A percentile compares a stretch with the other conserved stretches of the same genome.
Evolutionary conservation across 225 moss, liverwort and hornwort genomes (phyloP).

Genomic region (Climacium dendroides): DNA sequence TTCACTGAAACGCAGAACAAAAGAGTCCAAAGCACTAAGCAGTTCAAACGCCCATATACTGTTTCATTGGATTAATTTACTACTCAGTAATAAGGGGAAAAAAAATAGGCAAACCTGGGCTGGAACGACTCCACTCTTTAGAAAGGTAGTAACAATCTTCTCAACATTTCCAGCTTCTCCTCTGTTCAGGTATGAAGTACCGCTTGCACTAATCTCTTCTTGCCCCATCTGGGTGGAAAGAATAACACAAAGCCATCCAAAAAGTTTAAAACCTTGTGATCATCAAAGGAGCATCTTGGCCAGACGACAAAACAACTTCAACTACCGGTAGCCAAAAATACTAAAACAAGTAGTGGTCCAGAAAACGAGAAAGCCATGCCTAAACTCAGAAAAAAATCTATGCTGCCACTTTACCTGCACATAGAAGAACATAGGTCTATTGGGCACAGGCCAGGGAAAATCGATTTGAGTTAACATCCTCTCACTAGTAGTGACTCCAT

Average conservation of each 20-base stretch:
- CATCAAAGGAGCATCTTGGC: not conserved
- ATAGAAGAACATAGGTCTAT: constrained; percentile 96
- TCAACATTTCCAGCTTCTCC: constrained; percentile 98
- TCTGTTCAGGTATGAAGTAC: constrained; percentile 91
- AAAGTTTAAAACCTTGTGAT: not conserved
- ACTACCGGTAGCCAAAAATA: not conserved
- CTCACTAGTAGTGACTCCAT: constrained; percentile 81
- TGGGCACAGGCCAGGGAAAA: constrained; percentile 98
- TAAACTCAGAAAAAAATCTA: not conserved
- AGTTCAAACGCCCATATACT: not conserved
- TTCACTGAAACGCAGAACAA: not conserved
- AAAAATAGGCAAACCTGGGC: constrained; percentile 49
- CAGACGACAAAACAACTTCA: not conserved
- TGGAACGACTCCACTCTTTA: constrained; percentile 96
- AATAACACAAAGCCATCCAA: not conserved
- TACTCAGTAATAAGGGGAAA: not conserved
- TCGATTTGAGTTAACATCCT: constrained; percentile 75
- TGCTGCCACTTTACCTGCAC: constrained; percentile 56
- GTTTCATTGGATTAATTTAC: not conserved
- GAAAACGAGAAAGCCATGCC: not conserved
- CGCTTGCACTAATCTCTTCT: constrained; percentile 99
- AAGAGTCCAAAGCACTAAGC: not conserved
- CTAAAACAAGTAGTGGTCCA: not conserved
- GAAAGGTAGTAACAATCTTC: constrained; percentile 90
- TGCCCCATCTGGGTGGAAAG: constrained; percentile 77